Percentiles rank a stretch among this genome's conserved stretches.
phyloP scores from a whole-genome alignment of 2,329 filamentous ascomycete genomes.

The Drechslerella dactyloides region DNA sequence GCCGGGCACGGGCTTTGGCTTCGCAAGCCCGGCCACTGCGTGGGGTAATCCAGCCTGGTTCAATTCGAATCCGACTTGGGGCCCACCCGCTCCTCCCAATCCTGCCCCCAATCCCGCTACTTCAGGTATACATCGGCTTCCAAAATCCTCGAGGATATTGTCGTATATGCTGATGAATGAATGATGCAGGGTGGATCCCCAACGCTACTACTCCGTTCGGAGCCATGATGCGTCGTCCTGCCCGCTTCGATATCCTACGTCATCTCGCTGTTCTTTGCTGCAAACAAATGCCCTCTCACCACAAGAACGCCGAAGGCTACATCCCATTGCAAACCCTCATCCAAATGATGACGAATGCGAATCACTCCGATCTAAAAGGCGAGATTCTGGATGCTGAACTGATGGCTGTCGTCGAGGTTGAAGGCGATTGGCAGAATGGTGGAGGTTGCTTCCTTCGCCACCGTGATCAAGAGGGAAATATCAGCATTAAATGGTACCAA shows the following conservation, averaged over 20 bases:
- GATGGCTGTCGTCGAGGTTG: conserved; percentile 71
- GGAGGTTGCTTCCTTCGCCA: conserved; percentile 83
- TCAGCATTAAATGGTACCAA: conserved; percentile 9
- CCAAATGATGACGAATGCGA: conserved; percentile 70
- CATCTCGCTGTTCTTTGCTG: conserved; percentile 16
- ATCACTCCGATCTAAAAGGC: no score
- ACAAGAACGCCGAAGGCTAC: conserved; percentile 66
- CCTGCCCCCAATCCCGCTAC: conserved; percentile 25
- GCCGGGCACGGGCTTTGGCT: conserved; percentile 59
- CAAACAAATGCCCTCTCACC: conserved; percentile 57
- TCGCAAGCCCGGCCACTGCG: conserved; percentile 59
- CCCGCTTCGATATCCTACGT: conserved; percentile 54
- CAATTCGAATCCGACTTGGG: conserved; percentile 32
- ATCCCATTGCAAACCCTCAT: conserved; percentile 71
- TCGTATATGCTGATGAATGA: conserved; percentile 49
- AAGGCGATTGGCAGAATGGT: conserved; percentile 83
- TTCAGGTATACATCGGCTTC: conserved; percentile 32
- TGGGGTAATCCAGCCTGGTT: conserved; percentile 16
- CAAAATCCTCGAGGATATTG: background rate
- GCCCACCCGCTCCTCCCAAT: conserved; percentile 51
- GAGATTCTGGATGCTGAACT: no score
- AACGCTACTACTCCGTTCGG: conserved; percentile 60
- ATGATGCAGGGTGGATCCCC: conserved; percentile 49
- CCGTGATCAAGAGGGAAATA: conserved; percentile 59
- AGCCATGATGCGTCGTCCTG: conserved; percentile 67